Conservation (phyloP, 1,284 basidiomycete genomes). For the Puccinia horiana region DNA sequence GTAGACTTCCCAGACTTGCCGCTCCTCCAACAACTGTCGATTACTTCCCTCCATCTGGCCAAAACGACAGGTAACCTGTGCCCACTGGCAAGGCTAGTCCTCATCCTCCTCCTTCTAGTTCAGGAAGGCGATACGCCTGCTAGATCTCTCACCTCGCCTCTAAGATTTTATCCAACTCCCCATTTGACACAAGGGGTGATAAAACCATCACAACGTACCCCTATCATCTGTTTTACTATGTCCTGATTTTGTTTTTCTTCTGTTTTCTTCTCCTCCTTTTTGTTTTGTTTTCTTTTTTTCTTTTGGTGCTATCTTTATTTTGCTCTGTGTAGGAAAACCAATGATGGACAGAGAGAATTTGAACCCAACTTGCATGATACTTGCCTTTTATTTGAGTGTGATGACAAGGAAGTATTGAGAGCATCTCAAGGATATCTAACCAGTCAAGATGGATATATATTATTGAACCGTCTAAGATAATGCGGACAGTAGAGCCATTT, state of each 20-base stretch:
- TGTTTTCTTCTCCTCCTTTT: not conserved
- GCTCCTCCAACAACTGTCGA: constrained; percentile 8
- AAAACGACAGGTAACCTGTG: constrained; percentile 17
- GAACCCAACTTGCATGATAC: no score
- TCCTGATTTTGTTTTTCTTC: not conserved
- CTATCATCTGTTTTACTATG: not conserved
- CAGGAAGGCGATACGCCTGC: not conserved
- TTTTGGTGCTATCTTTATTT: not conserved
- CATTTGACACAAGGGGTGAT: not conserved
- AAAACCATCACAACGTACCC: not conserved
- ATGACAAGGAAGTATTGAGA: no score
- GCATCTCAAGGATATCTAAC: no score
- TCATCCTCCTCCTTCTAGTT: not conserved
- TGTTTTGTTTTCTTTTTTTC: not conserved
- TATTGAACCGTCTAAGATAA: no score
- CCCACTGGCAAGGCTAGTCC: not conserved
- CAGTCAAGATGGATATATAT: no score
- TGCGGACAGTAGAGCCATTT: no score
- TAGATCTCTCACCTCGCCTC: not conserved
- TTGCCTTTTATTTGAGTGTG: no score
- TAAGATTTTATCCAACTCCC: not conserved
- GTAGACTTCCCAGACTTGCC: not conserved
- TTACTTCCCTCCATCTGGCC: constrained; percentile 27
- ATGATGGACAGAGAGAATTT: not conserved
- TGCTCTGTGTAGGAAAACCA: not conserved